Conservation (phyloP, 2,329 filamentous ascomycete genomes). For the Aspergillus transmontanensis region DNA sequence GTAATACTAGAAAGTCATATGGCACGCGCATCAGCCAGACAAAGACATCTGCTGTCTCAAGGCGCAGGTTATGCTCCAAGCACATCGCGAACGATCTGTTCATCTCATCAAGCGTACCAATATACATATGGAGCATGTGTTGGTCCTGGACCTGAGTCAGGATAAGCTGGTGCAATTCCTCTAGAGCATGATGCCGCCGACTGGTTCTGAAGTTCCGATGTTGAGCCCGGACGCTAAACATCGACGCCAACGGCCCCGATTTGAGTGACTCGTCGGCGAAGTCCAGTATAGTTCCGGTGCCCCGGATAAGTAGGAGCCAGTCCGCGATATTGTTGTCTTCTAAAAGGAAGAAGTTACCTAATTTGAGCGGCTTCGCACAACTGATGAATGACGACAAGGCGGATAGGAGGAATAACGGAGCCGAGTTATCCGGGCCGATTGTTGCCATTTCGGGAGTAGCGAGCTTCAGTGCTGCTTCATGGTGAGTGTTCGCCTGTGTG, state of each 20-base stretch:
- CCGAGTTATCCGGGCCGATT: slow-evolving; percentile 36
- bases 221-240: slow-evolving; percentile 14
- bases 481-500: slow-evolving; percentile 40
- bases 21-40: slow-evolving; percentile 22
- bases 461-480: slow-evolving; percentile 35
- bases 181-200: neutral
- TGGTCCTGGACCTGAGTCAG: slow-evolving; percentile 5
- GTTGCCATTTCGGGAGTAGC: slow-evolving; percentile 38
- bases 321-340: slow-evolving; percentile 35
- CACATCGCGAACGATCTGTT: slow-evolving; percentile 12
- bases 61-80: slow-evolving; percentile 5
- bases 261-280: slow-evolving; percentile 25
- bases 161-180: slow-evolving; percentile 17
- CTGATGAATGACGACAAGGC: slow-evolving; percentile 41
- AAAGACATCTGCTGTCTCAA: slow-evolving; percentile 26
- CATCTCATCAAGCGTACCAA: slow-evolving; percentile 19
- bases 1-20: slow-evolving; percentile 14
- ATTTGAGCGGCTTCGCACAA: slow-evolving; percentile 37
- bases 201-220: neutral
- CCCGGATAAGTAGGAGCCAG: slow-evolving; percentile 44
- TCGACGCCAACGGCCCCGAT: slow-evolving; percentile 13
- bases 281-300: slow-evolving; percentile 37
- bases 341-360: slow-evolving; percentile 40
- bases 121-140: slow-evolving; percentile 10
- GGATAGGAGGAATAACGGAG: slow-evolving; percentile 44